Evolutionary conservation across 2,329 filamentous ascomycete genomes (phyloP), one percentile per base, ranked within the genome.

Genomic region (Gaeumannomyces sp.): DNA sequence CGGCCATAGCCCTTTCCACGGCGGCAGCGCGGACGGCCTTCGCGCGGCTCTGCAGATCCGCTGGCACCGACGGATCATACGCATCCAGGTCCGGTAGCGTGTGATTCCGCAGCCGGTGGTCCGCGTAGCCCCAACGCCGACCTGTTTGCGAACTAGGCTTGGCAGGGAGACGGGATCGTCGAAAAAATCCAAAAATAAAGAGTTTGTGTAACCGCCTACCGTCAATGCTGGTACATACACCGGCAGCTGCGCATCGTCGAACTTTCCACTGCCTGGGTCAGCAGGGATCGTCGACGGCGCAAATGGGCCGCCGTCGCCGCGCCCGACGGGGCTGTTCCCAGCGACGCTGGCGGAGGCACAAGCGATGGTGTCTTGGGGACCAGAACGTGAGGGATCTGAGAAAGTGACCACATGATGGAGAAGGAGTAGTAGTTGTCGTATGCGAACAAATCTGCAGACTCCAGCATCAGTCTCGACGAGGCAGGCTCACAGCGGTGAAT

Each of bases 401-500:
- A 60, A 25, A 60, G 59, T 19, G 59, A 33, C 59, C 59, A 60
- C 59, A 60, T 60, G 22, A 60, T 11, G 7, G 59, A 31, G 29
- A 60, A 60, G 28, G 59, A 31, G 59, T 19, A 22, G 22, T 60
- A 60, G 29, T 60, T 60, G 22, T 60, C 59, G 29, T 60, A 60
- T 28, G 59, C 59, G 59, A 60, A 60, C 22, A 60, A 11, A 4
- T 60, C 59, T 60, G 59, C 29, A 5, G 57, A 1, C 13, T 22
- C 14, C 14, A 59, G 27, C n/a, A 22, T 31, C 14, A 19, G 27
- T 28, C 57, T 5, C 14, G 16, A 25, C 10, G 8, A 25, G n/a
- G n/a, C 56, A 58, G 56, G 14, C 14, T 31, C 14, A 28, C 11
- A 25, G 3, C 10, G 8, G n/a, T 28, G 22, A 28, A 28, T 19